phyloP scores from a whole-genome alignment of 2,329 filamentous ascomycete genomes.

The Fusarium fracticaudum region DNA sequence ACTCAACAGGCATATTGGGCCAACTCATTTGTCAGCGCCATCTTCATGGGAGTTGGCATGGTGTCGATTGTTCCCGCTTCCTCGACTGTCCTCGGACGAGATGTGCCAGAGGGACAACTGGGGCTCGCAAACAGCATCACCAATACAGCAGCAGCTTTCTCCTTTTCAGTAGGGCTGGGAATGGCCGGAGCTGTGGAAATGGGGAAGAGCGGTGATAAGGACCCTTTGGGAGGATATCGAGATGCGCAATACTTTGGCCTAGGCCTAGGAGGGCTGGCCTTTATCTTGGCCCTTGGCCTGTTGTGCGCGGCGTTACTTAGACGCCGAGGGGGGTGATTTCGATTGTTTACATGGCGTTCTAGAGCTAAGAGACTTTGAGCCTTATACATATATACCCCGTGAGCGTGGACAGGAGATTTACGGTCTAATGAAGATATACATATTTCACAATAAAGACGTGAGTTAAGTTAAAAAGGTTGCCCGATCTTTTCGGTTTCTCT shows the following conservation, averaged over 20 bases:
- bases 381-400: slow-evolving; percentile 31
- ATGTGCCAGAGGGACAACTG: slow-evolving; percentile 37
- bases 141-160: slow-evolving; percentile 26
- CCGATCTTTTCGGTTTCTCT: slow-evolving; percentile 37
- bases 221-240: slow-evolving; percentile 31
- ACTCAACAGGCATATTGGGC: slow-evolving; percentile 39
- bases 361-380: neutral
- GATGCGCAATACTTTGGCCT: slow-evolving; percentile 41
- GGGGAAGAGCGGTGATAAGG: slow-evolving; percentile 9
- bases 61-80: slow-evolving; percentile 37
- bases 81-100: slow-evolving; percentile 29
- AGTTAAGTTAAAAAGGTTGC: slow-evolving; percentile 31
- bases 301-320: slow-evolving; percentile 27
- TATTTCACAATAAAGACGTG: neutral
- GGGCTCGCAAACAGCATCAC: slow-evolving; percentile 35
- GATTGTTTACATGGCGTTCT: slow-evolving; percentile 1
- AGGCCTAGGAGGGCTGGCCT: slow-evolving; percentile 33
- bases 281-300: slow-evolving; percentile 33
- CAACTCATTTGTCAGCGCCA: slow-evolving; percentile 38
- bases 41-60: slow-evolving; percentile 40
- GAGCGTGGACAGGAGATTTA: neutral
- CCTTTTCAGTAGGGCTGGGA: slow-evolving; percentile 38
- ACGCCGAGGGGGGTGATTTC: slow-evolving; percentile 24
- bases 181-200: slow-evolving; percentile 40
- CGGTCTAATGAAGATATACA: neutral